phyloP scores from a whole-genome alignment of 805 yeast genomes.

The Hanseniaspora mollemarum region DNA sequence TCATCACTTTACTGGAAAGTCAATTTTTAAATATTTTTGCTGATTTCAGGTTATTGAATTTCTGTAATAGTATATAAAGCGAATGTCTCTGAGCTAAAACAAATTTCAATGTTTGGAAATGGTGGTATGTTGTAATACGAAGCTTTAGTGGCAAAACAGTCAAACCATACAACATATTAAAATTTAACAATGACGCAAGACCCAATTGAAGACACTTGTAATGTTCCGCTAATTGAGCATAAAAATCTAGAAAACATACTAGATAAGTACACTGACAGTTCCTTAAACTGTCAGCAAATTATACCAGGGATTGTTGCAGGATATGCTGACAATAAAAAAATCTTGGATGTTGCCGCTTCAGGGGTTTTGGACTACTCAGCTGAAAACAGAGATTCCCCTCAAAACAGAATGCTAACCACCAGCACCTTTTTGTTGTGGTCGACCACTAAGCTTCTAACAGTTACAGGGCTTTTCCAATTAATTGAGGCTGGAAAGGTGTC shows the following conservation, averaged over 20 bases:
- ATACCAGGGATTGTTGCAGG: slow-evolving; percentile 20
- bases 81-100: too few species aligned
- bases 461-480: slow-evolving; percentile 28
- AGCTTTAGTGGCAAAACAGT: too few species aligned
- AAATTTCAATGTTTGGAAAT: too few species aligned
- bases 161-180: background rate
- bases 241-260: slow-evolving; percentile 15
- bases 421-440: slow-evolving; percentile 26
- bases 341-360: slow-evolving; percentile 18
- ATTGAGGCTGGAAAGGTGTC: slow-evolving; percentile 27
- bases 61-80: too few species aligned
- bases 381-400: slow-evolving; percentile 3
- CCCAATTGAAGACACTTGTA: slow-evolving; percentile 5
- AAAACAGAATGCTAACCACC: slow-evolving; percentile 19
- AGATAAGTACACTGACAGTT: slow-evolving; percentile 16
- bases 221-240: slow-evolving; percentile 1
- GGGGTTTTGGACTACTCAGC: slow-evolving; percentile 17
- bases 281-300: slow-evolving; percentile 10
- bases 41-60: too few species aligned
- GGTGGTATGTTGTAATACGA: too few species aligned
- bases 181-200: slow-evolving; percentile 6
- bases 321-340: slow-evolving; percentile 19
- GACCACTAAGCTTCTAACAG: slow-evolving; percentile 29
- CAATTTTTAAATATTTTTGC: too few species aligned
- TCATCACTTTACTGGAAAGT: too few species aligned